Evolutionary conservation across 495 filamentous ascomycete genomes (phyloP), one percentile per base, ranked within the genome.

Genomic region (Penicillium robsamsonii): DNA sequence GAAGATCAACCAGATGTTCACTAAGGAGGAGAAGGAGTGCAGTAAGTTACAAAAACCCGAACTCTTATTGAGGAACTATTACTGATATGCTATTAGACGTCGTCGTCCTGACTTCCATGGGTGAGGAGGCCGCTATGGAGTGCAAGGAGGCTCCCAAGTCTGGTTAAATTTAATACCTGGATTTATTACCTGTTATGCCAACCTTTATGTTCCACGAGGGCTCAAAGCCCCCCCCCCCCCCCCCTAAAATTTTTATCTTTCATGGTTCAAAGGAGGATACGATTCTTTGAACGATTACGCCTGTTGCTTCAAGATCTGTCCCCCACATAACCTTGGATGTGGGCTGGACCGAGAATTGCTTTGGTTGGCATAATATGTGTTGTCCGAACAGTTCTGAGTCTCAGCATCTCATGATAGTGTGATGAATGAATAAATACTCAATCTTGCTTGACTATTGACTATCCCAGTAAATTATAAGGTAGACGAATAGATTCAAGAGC

Each of bases 51-150:
- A 29, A 41, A 13, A 17, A 17, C 38, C 55, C 41, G 22, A 22
- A 20, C 30, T 24, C 17, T 15, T 22, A n/a, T 11, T 40, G 1
- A 3, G 10, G 9, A 42, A 8, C 9, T 31, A 35, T n/a, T 20
- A 41, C 57, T 68, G 42, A 64, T 50, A 13, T 59, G 43, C 17
- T 7, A 54, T 7, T 61, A 96, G 92, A 91, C 71, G 83, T 97
- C 68, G 89, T 91, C 63, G 81, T 99, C 75, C 88, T 93, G 70
- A 88, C 89, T 58, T 86, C 94, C 71, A 99, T 99, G 94, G 88
- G 88, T 65, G 92, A 97, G 76, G 91, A 97, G 83, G 81, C 83
- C 61, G 89, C 86, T 63, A 89, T 96, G 69, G 92, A 96, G 71
- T 87, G 86, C 77, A 96, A 98, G 84, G 93, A 97, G 77, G 88